These are phyloP conservation scores for Globisporangium okanoganense DNA, from an alignment of 352 stramenopile species.

Conservation along the genomic window DNA sequence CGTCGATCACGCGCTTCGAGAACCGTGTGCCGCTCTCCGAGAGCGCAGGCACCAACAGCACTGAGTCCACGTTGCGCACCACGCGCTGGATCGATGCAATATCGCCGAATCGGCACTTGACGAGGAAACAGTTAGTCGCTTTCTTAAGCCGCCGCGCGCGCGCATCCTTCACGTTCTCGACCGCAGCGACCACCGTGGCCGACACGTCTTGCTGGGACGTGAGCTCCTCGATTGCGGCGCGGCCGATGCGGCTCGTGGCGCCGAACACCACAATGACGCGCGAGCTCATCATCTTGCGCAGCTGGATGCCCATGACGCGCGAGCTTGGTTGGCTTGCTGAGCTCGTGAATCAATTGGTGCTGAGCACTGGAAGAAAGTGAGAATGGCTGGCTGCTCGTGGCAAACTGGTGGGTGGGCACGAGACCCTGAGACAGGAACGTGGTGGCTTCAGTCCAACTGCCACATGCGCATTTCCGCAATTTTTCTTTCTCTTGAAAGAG, in stretches of 20 bases:
- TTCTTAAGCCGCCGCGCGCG: slow-evolving; percentile 51
- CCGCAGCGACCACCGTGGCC: slow-evolving; percentile 50
- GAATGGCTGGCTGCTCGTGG: slow-evolving; percentile 2
- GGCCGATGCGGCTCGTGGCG: slow-evolving; percentile 61
- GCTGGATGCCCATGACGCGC: slow-evolving; percentile 42
- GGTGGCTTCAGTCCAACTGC: slow-evolving; percentile 9
- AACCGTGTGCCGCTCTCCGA: slow-evolving; percentile 57
- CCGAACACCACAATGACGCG: slow-evolving; percentile 76
- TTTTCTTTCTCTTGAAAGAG: not conserved
- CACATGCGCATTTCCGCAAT: slow-evolving; percentile 1
- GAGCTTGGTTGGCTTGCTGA: not conserved
- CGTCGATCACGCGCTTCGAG: slow-evolving; percentile 67
- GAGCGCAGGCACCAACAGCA: slow-evolving; percentile 60
- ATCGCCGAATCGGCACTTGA: slow-evolving; percentile 52
- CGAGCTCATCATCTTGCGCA: slow-evolving; percentile 55
- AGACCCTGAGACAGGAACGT: not conserved
- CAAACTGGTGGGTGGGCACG: not conserved
- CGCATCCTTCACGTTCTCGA: slow-evolving; percentile 48
- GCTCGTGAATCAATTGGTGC: no score
- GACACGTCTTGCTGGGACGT: slow-evolving; percentile 31
- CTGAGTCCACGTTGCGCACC: slow-evolving; percentile 63
- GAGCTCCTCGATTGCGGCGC: slow-evolving; percentile 49
- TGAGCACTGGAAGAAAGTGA: not conserved
- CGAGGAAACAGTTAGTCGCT: slow-evolving; percentile 47
- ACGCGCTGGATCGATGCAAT: slow-evolving; percentile 45